Base-by-base conservation (phyloP, 2,329 filamentous ascomycete genomes). In the Epichloe gansuensis region DNA sequence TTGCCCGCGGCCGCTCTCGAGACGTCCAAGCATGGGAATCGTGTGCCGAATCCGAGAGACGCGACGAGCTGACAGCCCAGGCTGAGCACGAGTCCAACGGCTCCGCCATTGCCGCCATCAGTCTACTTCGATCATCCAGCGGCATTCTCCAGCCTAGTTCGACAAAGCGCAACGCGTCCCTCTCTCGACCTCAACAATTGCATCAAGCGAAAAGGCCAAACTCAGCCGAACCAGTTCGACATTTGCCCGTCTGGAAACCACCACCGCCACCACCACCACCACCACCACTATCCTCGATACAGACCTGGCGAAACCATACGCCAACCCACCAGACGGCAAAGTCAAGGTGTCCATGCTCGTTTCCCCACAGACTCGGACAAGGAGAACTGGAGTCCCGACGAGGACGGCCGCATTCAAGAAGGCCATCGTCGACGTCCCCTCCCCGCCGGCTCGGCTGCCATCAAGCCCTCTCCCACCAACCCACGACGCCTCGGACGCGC, bases 11-110 rank as follows among this genome's bases (percentile, higher is more conserved):
- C 52, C 80, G 91, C 53, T 95, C 91, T 53, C 83, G 88, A 52
- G 88, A 96, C 66, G 88, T 90, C 17, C 83, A 90, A 49, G 87
- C 86, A 6, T 96, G 91, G 91, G 88, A 95, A 63, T 89, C 89
- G 53, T 91, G 87, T 71, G 91, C 88, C 61, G 88, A 95, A 63
- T 83, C 84, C 7, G 87, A 93, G 58, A 72, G 80, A 50, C 83
- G 86, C 44, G 88, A 89, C 62, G 86, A 89, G 58, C 72, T 95
- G 52, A 90, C 85, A 23, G 80, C 80, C n/a, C 85, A 88, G 59
- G 86, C 87, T 9, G 86, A 91, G 68, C 83, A 88, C 59, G 88
- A 94, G 63, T 81, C 81, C 7, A 88, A 78, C 59, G 88, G 88
- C 23, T 91, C 86, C 43, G 88, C 88, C 51, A 80, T 86, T 55